These are phyloP conservation scores for Acacia confusa DNA, from an alignment of 306 rosid species.

Conservation along the genomic window DNA sequence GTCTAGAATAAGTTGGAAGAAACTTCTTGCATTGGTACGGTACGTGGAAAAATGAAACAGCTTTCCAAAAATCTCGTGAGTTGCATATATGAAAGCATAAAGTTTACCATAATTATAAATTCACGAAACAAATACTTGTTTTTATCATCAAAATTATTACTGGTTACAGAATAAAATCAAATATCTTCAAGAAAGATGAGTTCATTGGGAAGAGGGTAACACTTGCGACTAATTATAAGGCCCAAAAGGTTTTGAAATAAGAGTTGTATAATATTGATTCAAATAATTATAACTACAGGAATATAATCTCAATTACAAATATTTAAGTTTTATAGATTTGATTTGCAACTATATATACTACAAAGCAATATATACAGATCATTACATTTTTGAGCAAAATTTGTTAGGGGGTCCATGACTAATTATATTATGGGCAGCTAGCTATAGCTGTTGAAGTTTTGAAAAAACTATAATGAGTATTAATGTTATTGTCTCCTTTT, in stretches of 20 bases:
- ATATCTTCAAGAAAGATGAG: neutral
- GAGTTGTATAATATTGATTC: neutral
- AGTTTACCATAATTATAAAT: neutral
- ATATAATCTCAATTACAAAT: neutral
- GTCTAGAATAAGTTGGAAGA: conserved; percentile 6
- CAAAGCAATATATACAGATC: no score
- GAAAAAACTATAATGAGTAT: neutral
- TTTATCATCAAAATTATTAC: neutral
- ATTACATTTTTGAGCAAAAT: neutral
- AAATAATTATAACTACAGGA: no score
- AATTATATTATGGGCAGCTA: neutral
- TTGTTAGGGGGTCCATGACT: neutral
- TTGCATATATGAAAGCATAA: neutral
- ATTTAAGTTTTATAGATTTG: no score
- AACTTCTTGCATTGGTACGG: neutral
- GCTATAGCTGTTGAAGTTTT: neutral
- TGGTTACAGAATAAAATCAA: neutral
- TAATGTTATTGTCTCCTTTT: neutral
- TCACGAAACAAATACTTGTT: neutral
- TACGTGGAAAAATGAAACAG: neutral
- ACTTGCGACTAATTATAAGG: neutral
- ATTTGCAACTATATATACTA: no score
- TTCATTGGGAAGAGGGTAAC: neutral
- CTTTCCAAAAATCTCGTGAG: neutral
- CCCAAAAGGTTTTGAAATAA: no score